A percentile compares a stretch with the other conserved stretches of the same genome.
Evolutionary conservation across 2,329 filamentous ascomycete species (phyloP).

Genomic region (Trichoderma cornu-damae): DNA sequence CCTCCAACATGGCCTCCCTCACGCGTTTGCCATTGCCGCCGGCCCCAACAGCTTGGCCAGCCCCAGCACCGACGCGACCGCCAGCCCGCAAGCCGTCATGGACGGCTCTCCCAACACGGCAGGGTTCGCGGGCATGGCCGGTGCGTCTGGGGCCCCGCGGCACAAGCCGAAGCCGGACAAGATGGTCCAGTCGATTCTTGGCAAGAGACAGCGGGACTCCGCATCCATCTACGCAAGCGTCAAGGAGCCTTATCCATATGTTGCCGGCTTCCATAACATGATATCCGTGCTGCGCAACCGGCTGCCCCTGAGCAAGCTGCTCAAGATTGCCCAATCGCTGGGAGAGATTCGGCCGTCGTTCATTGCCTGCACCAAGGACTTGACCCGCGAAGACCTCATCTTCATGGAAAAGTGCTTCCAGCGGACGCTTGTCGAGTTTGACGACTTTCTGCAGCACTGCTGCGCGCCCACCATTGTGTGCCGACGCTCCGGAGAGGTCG

Average conservation of each 20-base stretch:
- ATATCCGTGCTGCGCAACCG: slow-evolving; percentile 74
- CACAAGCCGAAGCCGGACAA: slow-evolving; percentile 42
- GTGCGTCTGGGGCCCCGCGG: slow-evolving; percentile 29
- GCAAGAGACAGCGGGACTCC: slow-evolving; percentile 63
- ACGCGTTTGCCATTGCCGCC: slow-evolving; percentile 60
- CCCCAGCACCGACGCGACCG: slow-evolving; percentile 58
- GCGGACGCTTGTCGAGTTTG: slow-evolving; percentile 84
- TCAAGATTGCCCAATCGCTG: slow-evolving; percentile 81
- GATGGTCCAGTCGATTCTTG: slow-evolving; percentile 46
- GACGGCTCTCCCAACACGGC: slow-evolving; percentile 46
- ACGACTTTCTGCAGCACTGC: slow-evolving; percentile 83
- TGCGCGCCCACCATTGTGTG: slow-evolving; percentile 90
- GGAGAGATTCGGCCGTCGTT: slow-evolving; percentile 89
- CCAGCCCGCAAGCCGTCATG: slow-evolving; percentile 55
- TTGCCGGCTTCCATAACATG: slow-evolving; percentile 81
- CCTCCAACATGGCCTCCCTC: slow-evolving; percentile 57
- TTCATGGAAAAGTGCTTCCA: slow-evolving; percentile 99
- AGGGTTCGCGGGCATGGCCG: slow-evolving; percentile 28
- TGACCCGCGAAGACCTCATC: slow-evolving; percentile 82
- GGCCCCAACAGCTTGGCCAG: slow-evolving; percentile 59
- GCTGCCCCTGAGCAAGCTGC: slow-evolving; percentile 69
- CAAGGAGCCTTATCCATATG: slow-evolving; percentile 87
- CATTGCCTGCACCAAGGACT: slow-evolving; percentile 83
- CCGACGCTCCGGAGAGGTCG: slow-evolving; percentile 88
- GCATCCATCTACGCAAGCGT: slow-evolving; percentile 85